Evolutionary conservation across 1,284 basidiomycete genomes (phyloP).

Genomic region (Trichosporon sp.): DNA sequence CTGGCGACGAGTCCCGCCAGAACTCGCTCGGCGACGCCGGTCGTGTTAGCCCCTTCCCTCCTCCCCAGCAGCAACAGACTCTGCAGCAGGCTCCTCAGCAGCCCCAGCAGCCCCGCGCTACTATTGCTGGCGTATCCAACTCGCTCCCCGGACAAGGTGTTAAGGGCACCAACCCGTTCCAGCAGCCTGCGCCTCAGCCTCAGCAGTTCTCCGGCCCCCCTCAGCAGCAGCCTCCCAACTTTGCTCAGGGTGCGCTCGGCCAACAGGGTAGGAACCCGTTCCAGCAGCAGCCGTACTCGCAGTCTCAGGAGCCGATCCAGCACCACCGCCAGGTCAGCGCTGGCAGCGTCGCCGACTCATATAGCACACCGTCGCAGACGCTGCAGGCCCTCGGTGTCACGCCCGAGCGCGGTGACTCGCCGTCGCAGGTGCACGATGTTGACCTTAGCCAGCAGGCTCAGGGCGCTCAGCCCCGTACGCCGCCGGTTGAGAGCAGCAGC

Average conservation of each 20-base stretch:
- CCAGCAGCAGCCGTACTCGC: conserved; percentile 1
- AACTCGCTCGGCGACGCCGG: neutral
- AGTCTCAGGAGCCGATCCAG: conserved; percentile 5
- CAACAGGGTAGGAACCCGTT: conserved; percentile 2
- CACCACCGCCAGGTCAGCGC: conserved; percentile 17
- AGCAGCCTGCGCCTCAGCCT: neutral
- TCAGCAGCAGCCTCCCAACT: conserved; percentile 10
- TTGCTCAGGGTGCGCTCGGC: neutral
- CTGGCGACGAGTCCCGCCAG: neutral
- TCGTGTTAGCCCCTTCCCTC: neutral
- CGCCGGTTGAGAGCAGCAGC: neutral
- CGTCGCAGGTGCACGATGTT: neutral
- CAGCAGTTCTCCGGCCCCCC: neutral
- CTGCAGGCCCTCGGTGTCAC: conserved; percentile 14
- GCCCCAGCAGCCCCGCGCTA: neutral
- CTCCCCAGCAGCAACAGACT: neutral
- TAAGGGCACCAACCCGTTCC: conserved; percentile 1
- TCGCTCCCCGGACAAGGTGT: neutral
- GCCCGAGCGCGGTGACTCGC: conserved; percentile 12
- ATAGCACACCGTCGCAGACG: conserved; percentile 8
- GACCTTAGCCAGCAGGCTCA: neutral
- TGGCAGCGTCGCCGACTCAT: conserved; percentile 13
- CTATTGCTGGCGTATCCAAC: neutral
- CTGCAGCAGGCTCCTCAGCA: conserved; percentile 8
- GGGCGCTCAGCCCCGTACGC: neutral